Percentiles rank a stretch among this genome's conserved stretches.
phyloP scores from a whole-genome alignment of 768 basidiomycete species.

The Flagelloscypha sp. region DNA sequence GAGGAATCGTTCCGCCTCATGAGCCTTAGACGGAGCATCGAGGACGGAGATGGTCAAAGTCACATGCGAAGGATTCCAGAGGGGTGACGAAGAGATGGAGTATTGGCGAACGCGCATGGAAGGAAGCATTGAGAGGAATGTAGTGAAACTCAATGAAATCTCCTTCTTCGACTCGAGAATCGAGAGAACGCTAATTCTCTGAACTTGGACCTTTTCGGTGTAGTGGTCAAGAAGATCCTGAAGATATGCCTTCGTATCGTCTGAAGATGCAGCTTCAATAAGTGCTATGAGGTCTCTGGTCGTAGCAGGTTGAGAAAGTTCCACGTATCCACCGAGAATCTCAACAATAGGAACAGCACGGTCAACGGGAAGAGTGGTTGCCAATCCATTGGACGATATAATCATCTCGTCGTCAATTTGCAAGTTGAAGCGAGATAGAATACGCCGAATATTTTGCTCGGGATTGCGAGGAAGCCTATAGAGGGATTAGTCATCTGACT shows the following conservation, averaged over 20 bases:
- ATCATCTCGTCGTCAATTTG: slow-evolving; percentile 32
- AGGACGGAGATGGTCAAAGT: slow-evolving; percentile 41
- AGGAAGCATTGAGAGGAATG: slow-evolving; percentile 34
- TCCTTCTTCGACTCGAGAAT: slow-evolving; percentile 30
- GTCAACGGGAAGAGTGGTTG: slow-evolving; percentile 32
- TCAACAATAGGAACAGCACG: slow-evolving; percentile 27
- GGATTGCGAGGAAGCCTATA: slow-evolving; percentile 34
- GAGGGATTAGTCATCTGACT: not conserved
- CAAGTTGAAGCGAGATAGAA: slow-evolving; percentile 27
- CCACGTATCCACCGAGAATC: slow-evolving; percentile 37
- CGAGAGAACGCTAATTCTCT: slow-evolving; percentile 32
- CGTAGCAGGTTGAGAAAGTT: slow-evolving; percentile 40
- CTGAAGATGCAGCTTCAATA: slow-evolving; percentile 16
- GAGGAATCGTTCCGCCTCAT: slow-evolving; percentile 26
- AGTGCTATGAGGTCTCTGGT: slow-evolving; percentile 30
- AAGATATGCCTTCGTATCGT: slow-evolving; percentile 19
- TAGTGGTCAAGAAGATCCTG: slow-evolving; percentile 23
- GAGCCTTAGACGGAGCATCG: slow-evolving; percentile 27
- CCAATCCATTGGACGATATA: no score
- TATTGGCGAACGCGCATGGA: slow-evolving; percentile 43
- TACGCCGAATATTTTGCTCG: slow-evolving; percentile 27
- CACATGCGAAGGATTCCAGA: slow-evolving; percentile 32
- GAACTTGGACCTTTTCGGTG: slow-evolving; percentile 23
- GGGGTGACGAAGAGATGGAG: slow-evolving; percentile 41
- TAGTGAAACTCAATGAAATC: slow-evolving; percentile 27